Base-by-base conservation (phyloP, 768 basidiomycete species). In the Phanerodontia chrysosporium region DNA sequence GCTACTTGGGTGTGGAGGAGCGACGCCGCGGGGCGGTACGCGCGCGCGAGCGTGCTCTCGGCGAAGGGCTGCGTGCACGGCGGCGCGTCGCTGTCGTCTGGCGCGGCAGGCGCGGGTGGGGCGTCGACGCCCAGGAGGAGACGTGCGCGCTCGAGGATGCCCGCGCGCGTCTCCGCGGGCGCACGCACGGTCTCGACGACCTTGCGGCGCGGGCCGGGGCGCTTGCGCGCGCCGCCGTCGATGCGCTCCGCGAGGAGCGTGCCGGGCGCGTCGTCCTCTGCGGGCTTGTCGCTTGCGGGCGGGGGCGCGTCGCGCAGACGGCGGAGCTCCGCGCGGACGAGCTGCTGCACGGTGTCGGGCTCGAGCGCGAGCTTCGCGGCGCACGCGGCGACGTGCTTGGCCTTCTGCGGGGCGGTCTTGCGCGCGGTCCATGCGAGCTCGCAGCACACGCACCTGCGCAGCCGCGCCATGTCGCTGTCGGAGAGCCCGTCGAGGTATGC, bases 361-460 rank as follows among this genome's bases (percentile, higher is more conserved):
- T 76, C 73, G 44, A 86, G 71, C 3, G 69, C 73, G 22, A 76
- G 74, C 69, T 86, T 91, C 71, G 80, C 85, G 13, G 87, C 83
- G 68, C 92, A 94, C 6, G 76, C 73, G 51, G 77, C 77, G 42
- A 94, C 81, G 67, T 94, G 92, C 2, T 76, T 63, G 67, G 81
- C 70, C 69, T 94, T 94, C 65, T 86, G 83, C 18, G 71, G 62
- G 12, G 73, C 73, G 3, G 80, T 80, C 69, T 94, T 94, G 55
- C 80, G 78, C 13, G 82, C 73, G 3, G 88, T 92, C 91, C 91
- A 93, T 1, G 70, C 70, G 14, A 79, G 66, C 24, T 83, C 81
- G 63, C 90, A 92, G 36, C 80, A 77, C 45, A 90, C 75, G 64
- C 90, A 92, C 64, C 75, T 82, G 12, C 73, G 68, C 1, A 92